These are phyloP conservation scores for Alternaria conjuncta DNA, from an alignment of 2,329 filamentous ascomycete species.

Conservation along the genomic window DNA sequence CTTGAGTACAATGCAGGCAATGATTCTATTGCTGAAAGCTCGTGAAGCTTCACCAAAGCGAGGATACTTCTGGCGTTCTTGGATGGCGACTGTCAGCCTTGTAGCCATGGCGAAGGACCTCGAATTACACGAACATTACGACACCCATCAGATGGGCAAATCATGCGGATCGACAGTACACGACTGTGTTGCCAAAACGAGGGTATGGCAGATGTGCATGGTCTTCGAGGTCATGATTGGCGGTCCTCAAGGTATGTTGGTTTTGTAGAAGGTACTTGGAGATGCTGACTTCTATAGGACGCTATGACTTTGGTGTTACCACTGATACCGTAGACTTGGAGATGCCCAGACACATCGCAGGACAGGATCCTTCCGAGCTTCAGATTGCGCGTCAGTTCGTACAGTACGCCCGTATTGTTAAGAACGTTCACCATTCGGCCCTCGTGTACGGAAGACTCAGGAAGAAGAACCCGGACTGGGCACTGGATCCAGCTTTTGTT, in stretches of 20 bases:
- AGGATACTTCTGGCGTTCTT: constrained; percentile 95
- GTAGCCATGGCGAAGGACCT: constrained; percentile 93
- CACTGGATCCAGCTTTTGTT: constrained; percentile 80
- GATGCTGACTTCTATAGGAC: constrained; percentile 52
- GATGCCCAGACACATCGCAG: constrained; percentile 67
- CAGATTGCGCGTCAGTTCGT: constrained; percentile 83
- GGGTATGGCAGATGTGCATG: constrained; percentile 89
- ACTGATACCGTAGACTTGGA: constrained; percentile 78
- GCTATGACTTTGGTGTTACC: constrained; percentile 78
- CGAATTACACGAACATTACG: constrained; percentile 84
- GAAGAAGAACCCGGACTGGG: constrained; percentile 83
- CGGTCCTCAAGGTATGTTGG: constrained; percentile 78
- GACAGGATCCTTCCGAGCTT: constrained; percentile 76
- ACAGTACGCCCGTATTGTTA: constrained; percentile 78
- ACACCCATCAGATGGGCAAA: constrained; percentile 75
- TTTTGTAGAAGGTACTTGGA: not conserved
- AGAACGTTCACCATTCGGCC: constrained; percentile 79
- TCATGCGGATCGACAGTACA: constrained; percentile 71
- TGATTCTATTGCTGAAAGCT: constrained; percentile 87
- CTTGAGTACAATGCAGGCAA: constrained; percentile 87
- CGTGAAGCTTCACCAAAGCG: constrained; percentile 89
- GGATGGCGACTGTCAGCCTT: constrained; percentile 93
- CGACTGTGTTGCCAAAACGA: constrained; percentile 83
- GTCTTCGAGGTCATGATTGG: constrained; percentile 91
- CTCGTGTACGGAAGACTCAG: constrained; percentile 75